Base-by-base conservation (phyloP, 192 early-diverging fungal genomes). In the Coemansia sp. region DNA sequence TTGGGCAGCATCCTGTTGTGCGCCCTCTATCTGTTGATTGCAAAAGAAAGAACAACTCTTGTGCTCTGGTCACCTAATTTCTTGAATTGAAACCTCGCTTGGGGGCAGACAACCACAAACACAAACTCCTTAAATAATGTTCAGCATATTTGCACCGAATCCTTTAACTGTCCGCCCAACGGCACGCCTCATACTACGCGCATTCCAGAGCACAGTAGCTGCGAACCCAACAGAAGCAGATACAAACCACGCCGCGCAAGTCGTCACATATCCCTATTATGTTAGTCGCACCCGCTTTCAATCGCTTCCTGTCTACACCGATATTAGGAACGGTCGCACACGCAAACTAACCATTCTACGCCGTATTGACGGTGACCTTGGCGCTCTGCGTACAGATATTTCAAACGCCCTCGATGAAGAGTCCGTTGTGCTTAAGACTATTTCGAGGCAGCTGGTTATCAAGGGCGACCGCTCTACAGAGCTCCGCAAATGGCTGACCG, bases 271-370 rank as follows among this genome's bases (percentile, higher is more conserved):
- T 62, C 73, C 85, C 27, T 92, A 92, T 67, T 84, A 82, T 78
- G 66, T 92, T 23, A 59, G 76, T 56, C 85, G 91, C 59, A 89
- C 91, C 10, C 68, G 77, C 49, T 81, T 74, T 64, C 56, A 83
- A 60, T 70, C 74, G 57, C 77, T 92, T 16, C 91, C 91, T 5
- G 89, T 92, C 4, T 92, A 92, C 63, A 74, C 81, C 3, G 86
- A 91, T 24, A 63, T 85, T 55, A 86, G 75, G 62, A 92, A 92
- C 68, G 88, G 86, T 12, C 68, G 83, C 12, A 86, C 86, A 14
- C 85, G 85, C 51, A 60, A 67, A 48, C 75, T 87, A 58, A 92
- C 89, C 8, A 64, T 88, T 28, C 69, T 92, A 49, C 86, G 88
- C 51, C 86, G 88, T 26, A 84, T 92, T 32, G 84, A 90, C 53